Evolutionary conservation across 169 alveolate species (phyloP).

Genomic region (Toxoplasma gondii): DNA sequence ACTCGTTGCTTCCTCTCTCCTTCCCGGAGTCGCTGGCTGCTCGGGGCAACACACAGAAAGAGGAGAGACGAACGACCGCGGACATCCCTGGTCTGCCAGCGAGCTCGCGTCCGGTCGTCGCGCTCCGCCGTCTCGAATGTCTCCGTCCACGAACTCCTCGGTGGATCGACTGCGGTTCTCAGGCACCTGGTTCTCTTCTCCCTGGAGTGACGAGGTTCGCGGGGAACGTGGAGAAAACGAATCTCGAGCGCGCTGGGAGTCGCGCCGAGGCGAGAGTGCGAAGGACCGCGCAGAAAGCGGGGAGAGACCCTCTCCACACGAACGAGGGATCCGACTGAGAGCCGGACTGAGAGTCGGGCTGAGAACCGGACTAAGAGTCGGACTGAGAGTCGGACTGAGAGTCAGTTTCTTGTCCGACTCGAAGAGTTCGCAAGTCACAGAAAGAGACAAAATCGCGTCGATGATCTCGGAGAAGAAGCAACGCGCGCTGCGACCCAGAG

Average conservation of each 20-base stretch:
- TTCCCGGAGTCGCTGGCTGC: no score
- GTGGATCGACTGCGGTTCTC: not conserved
- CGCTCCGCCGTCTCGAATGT: no score
- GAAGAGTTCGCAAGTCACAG: not conserved
- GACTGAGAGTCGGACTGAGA: not conserved
- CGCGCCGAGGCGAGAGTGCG: not conserved
- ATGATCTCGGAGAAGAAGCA: constrained; percentile 1
- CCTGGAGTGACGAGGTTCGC: not conserved
- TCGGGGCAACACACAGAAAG: no score
- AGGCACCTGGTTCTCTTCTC: not conserved
- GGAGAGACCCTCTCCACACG: not conserved
- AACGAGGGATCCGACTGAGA: no score
- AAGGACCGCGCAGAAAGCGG: not conserved
- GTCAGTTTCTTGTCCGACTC: not conserved
- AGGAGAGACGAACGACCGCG: no score
- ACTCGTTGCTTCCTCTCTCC: no score
- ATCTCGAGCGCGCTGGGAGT: not conserved
- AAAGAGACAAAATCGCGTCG: not conserved
- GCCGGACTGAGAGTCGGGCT: not conserved
- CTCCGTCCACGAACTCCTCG: no score
- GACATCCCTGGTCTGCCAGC: no score
- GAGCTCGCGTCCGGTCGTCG: no score
- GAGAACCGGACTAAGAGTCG: not conserved
- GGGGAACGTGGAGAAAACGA: not conserved
- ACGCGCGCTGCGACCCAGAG: constrained; percentile 19